Conservation (phyloP, 164 flowering plant genomes). For the Macadamia integrifolia region DNA sequence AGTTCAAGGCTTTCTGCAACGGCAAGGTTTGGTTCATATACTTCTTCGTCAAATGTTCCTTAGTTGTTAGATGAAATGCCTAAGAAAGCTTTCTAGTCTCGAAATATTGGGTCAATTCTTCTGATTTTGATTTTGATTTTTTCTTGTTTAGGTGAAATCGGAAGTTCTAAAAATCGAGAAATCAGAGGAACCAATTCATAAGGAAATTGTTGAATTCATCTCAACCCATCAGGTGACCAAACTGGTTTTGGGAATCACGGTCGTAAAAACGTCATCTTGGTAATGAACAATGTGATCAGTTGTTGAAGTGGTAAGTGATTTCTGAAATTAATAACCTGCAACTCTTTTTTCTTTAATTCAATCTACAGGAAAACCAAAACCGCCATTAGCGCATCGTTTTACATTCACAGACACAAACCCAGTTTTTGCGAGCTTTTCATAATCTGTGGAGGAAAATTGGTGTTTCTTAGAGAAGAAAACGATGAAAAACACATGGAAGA, state of each 20-base stretch:
- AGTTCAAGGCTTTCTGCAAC: conserved; percentile 37
- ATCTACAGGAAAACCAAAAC: conserved; percentile 40
- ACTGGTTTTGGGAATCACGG: conserved; percentile 55
- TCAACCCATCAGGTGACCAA: conserved; percentile 39
- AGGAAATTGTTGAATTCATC: conserved; percentile 39
- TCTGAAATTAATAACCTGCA: too few species aligned
- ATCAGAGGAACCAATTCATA: conserved; percentile 43
- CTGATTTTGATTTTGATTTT: background rate
- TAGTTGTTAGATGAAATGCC: too few species aligned
- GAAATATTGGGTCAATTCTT: too few species aligned
- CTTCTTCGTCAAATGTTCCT: background rate
- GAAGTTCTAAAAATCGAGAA: conserved; percentile 41
- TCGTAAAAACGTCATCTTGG: conserved; percentile 49
- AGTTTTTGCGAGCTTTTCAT: conserved; percentile 48
- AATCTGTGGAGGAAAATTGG: conserved; percentile 50
- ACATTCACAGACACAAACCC: conserved; percentile 47
- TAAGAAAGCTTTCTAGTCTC: too few species aligned
- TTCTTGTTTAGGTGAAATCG: conserved; percentile 34
- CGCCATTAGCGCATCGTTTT: conserved; percentile 45
- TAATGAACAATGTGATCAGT: conserved; percentile 4
- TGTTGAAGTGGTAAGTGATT: background rate
- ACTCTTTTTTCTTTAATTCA: background rate
- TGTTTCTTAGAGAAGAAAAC: conserved; percentile 33
- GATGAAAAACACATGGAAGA: conserved; percentile 40
- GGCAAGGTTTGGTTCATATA: conserved; percentile 43